A percentile compares a stretch with the other conserved stretches of the same genome.
Evolutionary conservation across 2,329 filamentous ascomycete genomes (phyloP).

Genomic region (Orbilia javanica): DNA sequence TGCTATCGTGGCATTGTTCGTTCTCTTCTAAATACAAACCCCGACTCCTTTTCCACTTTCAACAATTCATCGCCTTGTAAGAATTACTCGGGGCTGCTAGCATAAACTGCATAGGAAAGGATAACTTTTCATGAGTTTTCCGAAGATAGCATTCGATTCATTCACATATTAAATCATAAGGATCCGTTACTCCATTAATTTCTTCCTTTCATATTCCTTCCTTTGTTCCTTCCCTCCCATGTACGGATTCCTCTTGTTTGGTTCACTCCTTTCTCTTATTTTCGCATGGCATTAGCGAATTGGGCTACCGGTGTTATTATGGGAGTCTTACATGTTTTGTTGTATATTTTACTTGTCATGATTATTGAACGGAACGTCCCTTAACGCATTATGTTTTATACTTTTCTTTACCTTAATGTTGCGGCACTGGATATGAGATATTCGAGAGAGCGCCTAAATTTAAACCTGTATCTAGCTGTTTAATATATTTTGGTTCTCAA

Average conservation of each 20-base stretch:
- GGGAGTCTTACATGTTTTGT: slow-evolving; percentile 25
- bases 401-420: slow-evolving; percentile 9
- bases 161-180: neutral
- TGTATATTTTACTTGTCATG: slow-evolving; percentile 23
- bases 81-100: neutral
- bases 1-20: slow-evolving; percentile 31
- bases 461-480: slow-evolving; percentile 1
- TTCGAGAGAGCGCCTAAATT: neutral
- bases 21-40: slow-evolving; percentile 30
- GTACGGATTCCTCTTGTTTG: slow-evolving; percentile 1
- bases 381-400: neutral
- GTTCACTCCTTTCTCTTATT: neutral
- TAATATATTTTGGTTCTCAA: slow-evolving; percentile 3
- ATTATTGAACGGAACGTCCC: slow-evolving; percentile 1
- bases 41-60: neutral
- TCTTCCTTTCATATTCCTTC: neutral
- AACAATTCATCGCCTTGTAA: neutral
- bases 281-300: slow-evolving; percentile 46
- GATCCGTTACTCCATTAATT: slow-evolving; percentile 12
- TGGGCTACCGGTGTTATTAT: slow-evolving; percentile 33
- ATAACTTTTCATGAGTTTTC: slow-evolving; percentile 2
- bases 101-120: slow-evolving; percentile 17
- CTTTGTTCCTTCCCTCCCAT: neutral
- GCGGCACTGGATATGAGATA: neutral
- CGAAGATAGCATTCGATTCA: slow-evolving; percentile 1